Evolutionary conservation across 1,139 yeast genomes (phyloP), one percentile per base, ranked within the genome.

Genomic region (Geotrichum bryndzae): DNA sequence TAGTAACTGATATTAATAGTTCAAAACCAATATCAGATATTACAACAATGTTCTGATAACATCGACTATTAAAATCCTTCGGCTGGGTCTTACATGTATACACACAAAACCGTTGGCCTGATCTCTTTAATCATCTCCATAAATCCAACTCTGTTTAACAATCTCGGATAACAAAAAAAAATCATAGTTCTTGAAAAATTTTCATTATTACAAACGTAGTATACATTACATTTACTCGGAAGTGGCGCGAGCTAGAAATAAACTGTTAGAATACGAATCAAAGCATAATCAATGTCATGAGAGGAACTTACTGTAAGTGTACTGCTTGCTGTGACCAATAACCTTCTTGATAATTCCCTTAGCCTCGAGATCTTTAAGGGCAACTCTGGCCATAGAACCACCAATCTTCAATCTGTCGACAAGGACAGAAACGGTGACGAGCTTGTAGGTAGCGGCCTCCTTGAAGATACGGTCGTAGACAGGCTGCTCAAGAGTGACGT

Each of bases 371-470:
- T 94, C 97, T 80, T 84, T 86, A 79, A 94, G 88, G 77, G 98
- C 99, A 79, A 90, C 88, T 84, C 99, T 92, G 76, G 99, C 99
- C 77, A 94, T 76, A 69, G 99, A 92, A 81, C 99, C 99, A 84
- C 96, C 96, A 76, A 94, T 84, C 96, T 95, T 94, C 81, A 95
- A 87, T 86, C 99, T 92, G 84, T 94, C 99, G 77, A 94, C 99
- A 76, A 94, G 86, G 72, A 94, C 97, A 69, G 98, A 92, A 74
- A 94, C 97, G 68, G 99, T 90, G 73, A 94, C 96, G 80, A 86
- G 91, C 87, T 95, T 94, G 95, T 88, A 94, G 74, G 97, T 90
- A 84, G 98, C 97, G 68, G 94, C 97, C 79, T 95, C 99, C 90
- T 94, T 95, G 84, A 91, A 82, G 84, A 94, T 90, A 86, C 97